These are phyloP conservation scores for Cytospora piceae DNA, from an alignment of 2,329 filamentous ascomycete genomes.

Conservation along the genomic window DNA sequence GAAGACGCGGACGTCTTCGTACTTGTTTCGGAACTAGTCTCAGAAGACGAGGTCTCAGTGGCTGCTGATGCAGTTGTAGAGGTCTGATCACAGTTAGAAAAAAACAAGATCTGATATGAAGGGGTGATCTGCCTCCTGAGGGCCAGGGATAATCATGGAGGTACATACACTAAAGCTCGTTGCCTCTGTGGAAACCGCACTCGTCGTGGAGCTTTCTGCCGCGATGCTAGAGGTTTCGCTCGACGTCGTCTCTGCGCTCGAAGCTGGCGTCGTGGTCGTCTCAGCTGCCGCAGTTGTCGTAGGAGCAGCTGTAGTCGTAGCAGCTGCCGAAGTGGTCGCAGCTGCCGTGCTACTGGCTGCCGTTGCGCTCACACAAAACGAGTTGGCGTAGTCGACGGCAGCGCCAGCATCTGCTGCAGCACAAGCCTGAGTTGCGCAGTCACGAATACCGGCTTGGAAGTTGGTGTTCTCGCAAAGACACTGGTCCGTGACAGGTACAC, in stretches of 20 bases:
- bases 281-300: conserved; percentile 16
- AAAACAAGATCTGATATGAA: neutral
- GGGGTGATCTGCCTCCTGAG: neutral
- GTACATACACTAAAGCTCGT: conserved; percentile 24
- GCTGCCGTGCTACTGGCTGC: conserved; percentile 12
- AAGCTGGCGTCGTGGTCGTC: conserved; percentile 21
- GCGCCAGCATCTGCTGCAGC: conserved; percentile 30
- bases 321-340: conserved; percentile 1
- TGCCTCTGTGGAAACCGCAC: conserved; percentile 9
- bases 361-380: conserved; percentile 31
- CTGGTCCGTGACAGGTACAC: conserved; percentile 27
- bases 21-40: conserved; percentile 3
- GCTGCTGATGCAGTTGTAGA: conserved; percentile 16
- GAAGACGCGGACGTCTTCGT: conserved; percentile 7
- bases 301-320: conserved; percentile 9
- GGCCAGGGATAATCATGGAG: neutral
- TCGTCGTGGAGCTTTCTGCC: conserved; percentile 11
- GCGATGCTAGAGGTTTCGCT: conserved; percentile 9
- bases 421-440: conserved; percentile 34
- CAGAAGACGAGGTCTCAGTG: conserved; percentile 14
- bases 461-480: conserved; percentile 35
- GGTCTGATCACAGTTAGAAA: conserved; percentile 14
- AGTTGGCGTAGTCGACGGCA: conserved; percentile 30
- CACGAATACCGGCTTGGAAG: conserved; percentile 31
- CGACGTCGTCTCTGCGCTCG: conserved; percentile 14